phyloP scores from a whole-genome alignment of 2,329 filamentous ascomycete genomes.

The Elsinoe batatas region DNA sequence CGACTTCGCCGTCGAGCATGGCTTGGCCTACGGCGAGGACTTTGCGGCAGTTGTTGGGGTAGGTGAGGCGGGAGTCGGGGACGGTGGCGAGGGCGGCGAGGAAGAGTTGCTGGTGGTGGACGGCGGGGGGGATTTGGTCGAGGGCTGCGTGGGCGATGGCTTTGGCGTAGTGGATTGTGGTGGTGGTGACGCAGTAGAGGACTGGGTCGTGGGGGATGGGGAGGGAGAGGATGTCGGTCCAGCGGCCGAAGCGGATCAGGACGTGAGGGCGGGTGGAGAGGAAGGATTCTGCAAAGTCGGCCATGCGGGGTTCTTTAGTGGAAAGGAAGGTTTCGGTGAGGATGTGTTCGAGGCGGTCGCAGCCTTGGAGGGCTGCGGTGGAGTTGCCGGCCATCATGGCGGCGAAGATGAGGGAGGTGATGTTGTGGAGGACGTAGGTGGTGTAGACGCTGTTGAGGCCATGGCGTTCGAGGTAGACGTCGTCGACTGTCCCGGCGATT shows the following conservation, averaged over 20 bases:
- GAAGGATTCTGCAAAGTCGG: constrained; percentile 68
- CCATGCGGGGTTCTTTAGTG: constrained; percentile 53
- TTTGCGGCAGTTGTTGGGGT: constrained; percentile 56
- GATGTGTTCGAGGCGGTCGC: constrained; percentile 48
- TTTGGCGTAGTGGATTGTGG: constrained; percentile 58
- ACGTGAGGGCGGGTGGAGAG: constrained; percentile 58
- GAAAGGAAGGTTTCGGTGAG: constrained; percentile 55
- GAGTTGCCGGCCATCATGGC: constrained; percentile 68
- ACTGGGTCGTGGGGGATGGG: constrained; percentile 46
- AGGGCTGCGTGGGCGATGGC: constrained; percentile 56
- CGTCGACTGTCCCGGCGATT: constrained; percentile 57
- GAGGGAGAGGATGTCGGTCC: constrained; percentile 54
- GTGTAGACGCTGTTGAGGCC: constrained; percentile 65
- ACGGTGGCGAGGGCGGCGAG: constrained; percentile 42
- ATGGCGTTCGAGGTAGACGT: constrained; percentile 50
- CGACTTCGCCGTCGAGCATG: constrained; percentile 65
- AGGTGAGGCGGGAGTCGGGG: constrained; percentile 51
- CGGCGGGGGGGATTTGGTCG: constrained; percentile 46
- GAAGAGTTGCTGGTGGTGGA: constrained; percentile 40
- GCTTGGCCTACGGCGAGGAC: constrained; percentile 50
- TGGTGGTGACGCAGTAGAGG: constrained; percentile 60
- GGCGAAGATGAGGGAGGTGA: constrained; percentile 65
- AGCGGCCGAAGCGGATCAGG: constrained; percentile 61
- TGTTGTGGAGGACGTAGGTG: constrained; percentile 64
- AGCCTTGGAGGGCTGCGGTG: constrained; percentile 51